Evolutionary conservation across 371 early-diverging fungal species (phyloP), one percentile per base, ranked within the genome.

Genomic region (Actinomortierella ambigua): DNA sequence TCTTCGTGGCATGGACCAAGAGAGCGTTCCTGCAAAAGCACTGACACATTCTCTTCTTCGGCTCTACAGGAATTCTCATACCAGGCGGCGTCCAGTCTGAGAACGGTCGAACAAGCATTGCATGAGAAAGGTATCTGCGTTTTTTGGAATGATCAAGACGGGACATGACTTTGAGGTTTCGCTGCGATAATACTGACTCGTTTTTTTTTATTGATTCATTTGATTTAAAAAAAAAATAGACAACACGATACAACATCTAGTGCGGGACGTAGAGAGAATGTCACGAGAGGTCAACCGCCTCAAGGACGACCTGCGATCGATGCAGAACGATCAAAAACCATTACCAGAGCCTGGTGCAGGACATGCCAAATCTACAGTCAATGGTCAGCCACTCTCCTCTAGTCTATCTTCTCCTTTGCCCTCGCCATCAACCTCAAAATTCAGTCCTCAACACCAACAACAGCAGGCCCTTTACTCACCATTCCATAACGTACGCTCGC

Each of bases 291-390:
- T 77, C 48, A 57, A 63, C 24, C 65, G 63, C 13, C 63, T 77
- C 22, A 73, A 67, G 41, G 77, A 77, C 14, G 75, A 77, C 22
- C 56, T 77, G 50, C 62, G 70, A 67, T 44, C 57, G 11, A 53
- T 69, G 58, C 66, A 71, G n/a, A 65, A 63, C 55, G 64, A 67
- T 52, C 68, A 63, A 57, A 77, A 65, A 76, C 78, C 78, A 14
- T 49, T 77, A 23, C 80, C 80, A 14, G 78, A 78, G 22, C 78
- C 78, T 18, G 76, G 73, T 39, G 50, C 76, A 24, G 70, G 53
- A 55, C 65, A 77, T 61, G 48, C 71, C 49, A 77, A 68, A 27
- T 14, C 53, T 44, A 18, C 61, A 27, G 57, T 47, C 34, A 65
- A 66, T 49, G 69, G 76, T 23, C 58, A 55, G 24, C 59, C 61